Base-by-base conservation (phyloP, 148 eudicot genomes). In the Limonium bicolor region DNA sequence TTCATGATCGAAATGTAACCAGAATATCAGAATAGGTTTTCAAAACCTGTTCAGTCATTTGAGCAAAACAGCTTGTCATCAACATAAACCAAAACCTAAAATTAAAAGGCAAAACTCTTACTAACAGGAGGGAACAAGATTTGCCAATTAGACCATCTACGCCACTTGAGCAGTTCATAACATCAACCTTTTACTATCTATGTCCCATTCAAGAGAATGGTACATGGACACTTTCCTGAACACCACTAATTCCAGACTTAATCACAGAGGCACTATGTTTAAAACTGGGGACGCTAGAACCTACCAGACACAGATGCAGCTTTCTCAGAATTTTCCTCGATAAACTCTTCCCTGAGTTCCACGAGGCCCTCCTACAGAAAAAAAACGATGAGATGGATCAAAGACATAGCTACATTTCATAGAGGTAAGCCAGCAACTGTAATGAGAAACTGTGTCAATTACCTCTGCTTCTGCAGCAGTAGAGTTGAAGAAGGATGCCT, bases 401-500 rank as follows among this genome's bases (percentile, higher is more conserved):
- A 26, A 9, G 18, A 25, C 10, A 26, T 27, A 5, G 3, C 28
- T 32, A 29, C 18, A 11, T 34, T 18, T 30, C 36, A 9, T 26
- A 30, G 5, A 6, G 7, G 43, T 17, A 23, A 58, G 20, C 18
- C 35, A 35, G 21, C 5, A 48, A 10, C 48, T 5, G 16, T 1
- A 13, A n/a, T 19, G 27, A 23, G 17, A 38, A 17, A 48, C 10
- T 27, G 7, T 22, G 20, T 49, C 36, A 56, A 71, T 69, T 62
- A 83, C 96, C 49, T 63, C 74, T 27, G 80, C 76, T 58, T 90
- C 95, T 22, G 63, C 54, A 47, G 93, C 95, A 29, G 97, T 80
- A 45, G 62, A 59, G 36, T 75, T 80, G 71, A 84, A 90, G 56
- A 84, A 90, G 6, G 76, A 74, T 33, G 79, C 97, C 73, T 90